phyloP scores from a whole-genome alignment of 768 basidiomycete species.

The Lentinula edodes region DNA sequence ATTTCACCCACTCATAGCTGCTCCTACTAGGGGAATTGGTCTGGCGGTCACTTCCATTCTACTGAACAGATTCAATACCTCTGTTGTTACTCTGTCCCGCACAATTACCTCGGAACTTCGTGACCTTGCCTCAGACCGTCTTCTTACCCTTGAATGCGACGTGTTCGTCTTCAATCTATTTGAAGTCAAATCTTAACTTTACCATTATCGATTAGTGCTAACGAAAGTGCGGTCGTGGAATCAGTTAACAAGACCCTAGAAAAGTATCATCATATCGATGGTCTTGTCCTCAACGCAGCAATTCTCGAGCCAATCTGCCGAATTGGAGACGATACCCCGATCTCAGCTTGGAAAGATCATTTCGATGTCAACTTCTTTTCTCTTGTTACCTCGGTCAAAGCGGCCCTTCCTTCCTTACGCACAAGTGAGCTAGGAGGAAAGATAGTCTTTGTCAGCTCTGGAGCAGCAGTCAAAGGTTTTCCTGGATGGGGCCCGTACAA shows the following conservation, averaged over 20 bases:
- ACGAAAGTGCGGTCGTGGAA: constrained; percentile 46
- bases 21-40: constrained; percentile 55
- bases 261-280: constrained; percentile 64
- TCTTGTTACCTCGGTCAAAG: constrained; percentile 62
- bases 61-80: constrained; percentile 53
- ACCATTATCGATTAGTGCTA: constrained; percentile 38
- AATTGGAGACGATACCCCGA: constrained; percentile 42
- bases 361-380: constrained; percentile 91
- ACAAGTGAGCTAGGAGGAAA: constrained; percentile 51
- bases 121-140: constrained; percentile 38
- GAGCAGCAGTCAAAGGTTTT: constrained; percentile 64
- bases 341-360: constrained; percentile 60
- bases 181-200: constrained; percentile 7
- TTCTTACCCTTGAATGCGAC: constrained; percentile 64
- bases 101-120: constrained; percentile 60
- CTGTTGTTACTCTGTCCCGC: constrained; percentile 75
- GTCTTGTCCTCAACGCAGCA: constrained; percentile 82
- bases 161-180: constrained; percentile 46
- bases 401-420: constrained; percentile 65
- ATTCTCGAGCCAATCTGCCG: constrained; percentile 64
- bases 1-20: not conserved
- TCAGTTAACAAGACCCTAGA: constrained; percentile 50
- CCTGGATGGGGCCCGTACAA: constrained; percentile 80
- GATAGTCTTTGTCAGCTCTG: constrained; percentile 82
- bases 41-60: constrained; percentile 71